A percentile compares a stretch with the other conserved stretches of the same genome.
Evolutionary conservation across 2,329 filamentous ascomycete species (phyloP).

Genomic region (Scleromitrula shiraiana): DNA sequence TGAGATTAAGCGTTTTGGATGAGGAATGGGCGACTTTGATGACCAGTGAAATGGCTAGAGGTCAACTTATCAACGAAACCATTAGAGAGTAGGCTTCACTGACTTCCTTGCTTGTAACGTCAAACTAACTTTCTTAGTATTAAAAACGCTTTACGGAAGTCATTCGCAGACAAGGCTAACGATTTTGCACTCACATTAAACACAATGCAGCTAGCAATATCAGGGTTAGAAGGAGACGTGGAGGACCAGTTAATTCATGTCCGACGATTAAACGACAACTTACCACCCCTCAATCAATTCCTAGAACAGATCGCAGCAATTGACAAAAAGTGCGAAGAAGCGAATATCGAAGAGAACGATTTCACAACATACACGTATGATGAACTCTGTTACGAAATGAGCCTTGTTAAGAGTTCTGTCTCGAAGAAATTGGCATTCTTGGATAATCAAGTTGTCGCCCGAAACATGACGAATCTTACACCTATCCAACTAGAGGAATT

Average conservation of each 20-base stretch:
- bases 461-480: conserved; percentile 97
- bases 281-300: conserved; percentile 85
- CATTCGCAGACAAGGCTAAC: conserved; percentile 96
- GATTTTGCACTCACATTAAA: conserved; percentile 94
- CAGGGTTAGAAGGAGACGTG: conserved; percentile 92
- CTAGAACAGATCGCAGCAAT: conserved; percentile 79
- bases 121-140: conserved; percentile 50
- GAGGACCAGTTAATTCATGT: conserved; percentile 91
- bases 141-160: conserved; percentile 86
- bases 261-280: conserved; percentile 71
- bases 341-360: conserved; percentile 98
- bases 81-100: conserved; percentile 76
- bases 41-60: conserved; percentile 76
- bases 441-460: conserved; percentile 96
- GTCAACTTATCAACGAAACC: conserved; percentile 93
- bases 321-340: conserved; percentile 84
- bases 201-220: conserved; percentile 89
- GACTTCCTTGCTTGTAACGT: neutral
- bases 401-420: conserved; percentile 83
- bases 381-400: conserved; percentile 87
- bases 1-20: conserved; percentile 77
- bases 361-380: conserved; percentile 99
- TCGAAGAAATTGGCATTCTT: conserved; percentile 95
- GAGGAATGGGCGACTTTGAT: conserved; percentile 73
- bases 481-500: conserved; percentile 98